A percentile compares a stretch with the other conserved stretches of the same genome.
These are phyloP conservation scores for Apophysomyces variabilis DNA, from an alignment of 371 early-diverging fungal genomes.

Conservation along the genomic window DNA sequence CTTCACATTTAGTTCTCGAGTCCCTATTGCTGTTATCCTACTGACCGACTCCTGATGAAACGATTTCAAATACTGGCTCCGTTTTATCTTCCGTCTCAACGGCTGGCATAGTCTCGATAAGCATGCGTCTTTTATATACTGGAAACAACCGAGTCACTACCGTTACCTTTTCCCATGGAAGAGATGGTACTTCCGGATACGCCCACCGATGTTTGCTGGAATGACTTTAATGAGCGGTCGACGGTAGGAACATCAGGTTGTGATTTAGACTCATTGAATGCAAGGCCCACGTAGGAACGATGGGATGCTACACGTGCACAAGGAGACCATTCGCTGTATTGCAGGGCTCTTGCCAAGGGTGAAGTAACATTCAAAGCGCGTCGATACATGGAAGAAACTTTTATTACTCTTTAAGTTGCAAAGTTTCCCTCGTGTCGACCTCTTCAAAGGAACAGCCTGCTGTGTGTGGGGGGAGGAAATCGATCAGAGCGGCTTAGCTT, in stretches of 20 bases:
- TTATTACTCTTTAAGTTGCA: background rate
- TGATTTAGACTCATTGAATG: background rate
- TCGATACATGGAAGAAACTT: background rate
- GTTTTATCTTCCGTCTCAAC: conserved; percentile 48
- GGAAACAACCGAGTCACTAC: background rate
- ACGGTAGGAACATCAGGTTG: conserved; percentile 11
- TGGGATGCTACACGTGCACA: background rate
- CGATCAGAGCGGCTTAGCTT: background rate
- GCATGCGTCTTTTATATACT: background rate
- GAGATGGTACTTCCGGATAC: conserved; percentile 23
- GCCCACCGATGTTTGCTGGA: conserved; percentile 21
- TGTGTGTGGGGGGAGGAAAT: background rate
- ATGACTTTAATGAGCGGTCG: conserved; percentile 22
- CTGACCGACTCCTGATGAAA: conserved; percentile 62
- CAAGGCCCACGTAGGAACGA: background rate
- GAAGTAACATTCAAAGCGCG: background rate
- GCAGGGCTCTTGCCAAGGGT: background rate
- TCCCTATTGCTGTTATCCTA: background rate
- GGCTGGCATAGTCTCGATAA: conserved; percentile 34
- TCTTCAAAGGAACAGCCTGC: background rate
- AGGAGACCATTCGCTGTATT: background rate
- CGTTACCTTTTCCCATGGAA: conserved; percentile 21
- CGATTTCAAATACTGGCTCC: conserved; percentile 64
- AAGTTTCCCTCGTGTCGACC: background rate
- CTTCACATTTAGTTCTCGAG: background rate